phyloP scores from a whole-genome alignment of 768 basidiomycete genomes.

The Antrodiella citrinella region DNA sequence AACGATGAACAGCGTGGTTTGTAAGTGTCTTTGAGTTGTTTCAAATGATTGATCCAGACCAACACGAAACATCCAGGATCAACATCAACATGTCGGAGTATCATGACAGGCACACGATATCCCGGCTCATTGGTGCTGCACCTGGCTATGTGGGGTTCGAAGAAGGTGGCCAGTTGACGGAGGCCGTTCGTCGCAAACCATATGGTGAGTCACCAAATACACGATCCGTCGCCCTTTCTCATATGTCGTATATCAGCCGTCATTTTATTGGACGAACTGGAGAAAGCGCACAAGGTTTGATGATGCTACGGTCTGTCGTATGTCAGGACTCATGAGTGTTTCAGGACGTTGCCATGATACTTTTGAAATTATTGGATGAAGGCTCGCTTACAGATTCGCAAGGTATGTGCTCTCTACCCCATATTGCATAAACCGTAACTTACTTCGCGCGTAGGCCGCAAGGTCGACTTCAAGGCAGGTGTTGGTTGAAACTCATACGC shows the following conservation, averaged over 20 bases:
- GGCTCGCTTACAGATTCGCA: conserved; percentile 87
- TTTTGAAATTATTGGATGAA: conserved; percentile 88
- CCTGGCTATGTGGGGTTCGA: conserved; percentile 85
- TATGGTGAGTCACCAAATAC: conserved; percentile 31
- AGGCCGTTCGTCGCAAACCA: conserved; percentile 55
- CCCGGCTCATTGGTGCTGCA: conserved; percentile 84
- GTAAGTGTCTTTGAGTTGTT: conserved; percentile 39
- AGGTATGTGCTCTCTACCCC: conserved; percentile 21
- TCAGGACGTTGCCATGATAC: conserved; percentile 81
- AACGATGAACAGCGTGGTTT: conserved; percentile 82
- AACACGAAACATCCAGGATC: conserved; percentile 39
- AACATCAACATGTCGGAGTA: conserved; percentile 98
- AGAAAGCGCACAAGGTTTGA: conserved; percentile 73
- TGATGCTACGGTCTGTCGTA: too few species aligned
- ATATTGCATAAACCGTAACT: not conserved
- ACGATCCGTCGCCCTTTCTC: not conserved
- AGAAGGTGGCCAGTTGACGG: conserved; percentile 58
- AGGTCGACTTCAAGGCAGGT: conserved; percentile 79
- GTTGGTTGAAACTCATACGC: not conserved
- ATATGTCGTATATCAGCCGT: conserved; percentile 32
- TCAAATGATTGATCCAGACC: not conserved
- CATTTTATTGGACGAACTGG: conserved; percentile 57
- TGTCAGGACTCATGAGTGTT: too few species aligned
- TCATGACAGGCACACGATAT: conserved; percentile 87
- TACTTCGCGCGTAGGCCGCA: conserved; percentile 38